Evolutionary conservation across 805 yeast species (phyloP).

Genomic region (Kregervanrija pseudodelftensis): DNA sequence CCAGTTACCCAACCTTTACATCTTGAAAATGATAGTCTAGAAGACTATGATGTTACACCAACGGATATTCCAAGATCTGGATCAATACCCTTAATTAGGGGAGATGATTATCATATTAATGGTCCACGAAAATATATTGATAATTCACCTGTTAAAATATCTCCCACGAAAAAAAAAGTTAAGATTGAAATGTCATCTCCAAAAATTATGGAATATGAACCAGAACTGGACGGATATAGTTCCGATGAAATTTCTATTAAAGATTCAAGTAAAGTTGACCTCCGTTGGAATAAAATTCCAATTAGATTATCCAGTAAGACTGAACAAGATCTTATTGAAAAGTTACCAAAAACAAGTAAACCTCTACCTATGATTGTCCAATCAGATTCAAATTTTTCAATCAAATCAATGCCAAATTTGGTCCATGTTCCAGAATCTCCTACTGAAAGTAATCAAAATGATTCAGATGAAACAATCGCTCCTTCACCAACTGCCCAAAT

Average conservation of each 20-base stretch:
- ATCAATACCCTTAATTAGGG: no score
- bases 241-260: constrained; percentile 4
- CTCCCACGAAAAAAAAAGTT: no score
- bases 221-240: not conserved
- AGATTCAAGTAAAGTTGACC: constrained; percentile 11
- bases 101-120: no score
- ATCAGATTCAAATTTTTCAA: constrained; percentile 27
- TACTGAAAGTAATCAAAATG: constrained; percentile 16
- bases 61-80: no score
- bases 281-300: constrained; percentile 24
- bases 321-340: constrained; percentile 3
- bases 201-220: no score
- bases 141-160: no score
- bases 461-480: constrained; percentile 25
- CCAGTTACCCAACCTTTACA: constrained; percentile 7
- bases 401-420: constrained; percentile 28
- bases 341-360: constrained; percentile 12
- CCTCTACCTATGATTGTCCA: constrained; percentile 32
- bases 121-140: no score
- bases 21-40: constrained; percentile 1
- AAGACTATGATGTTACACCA: no score
- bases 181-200: no score
- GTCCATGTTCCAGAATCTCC: constrained; percentile 5
- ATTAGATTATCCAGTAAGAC: constrained; percentile 7
- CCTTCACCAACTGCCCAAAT: constrained; percentile 15